phyloP scores from a whole-genome alignment of 306 rosid species.

The Quercus cerris region DNA sequence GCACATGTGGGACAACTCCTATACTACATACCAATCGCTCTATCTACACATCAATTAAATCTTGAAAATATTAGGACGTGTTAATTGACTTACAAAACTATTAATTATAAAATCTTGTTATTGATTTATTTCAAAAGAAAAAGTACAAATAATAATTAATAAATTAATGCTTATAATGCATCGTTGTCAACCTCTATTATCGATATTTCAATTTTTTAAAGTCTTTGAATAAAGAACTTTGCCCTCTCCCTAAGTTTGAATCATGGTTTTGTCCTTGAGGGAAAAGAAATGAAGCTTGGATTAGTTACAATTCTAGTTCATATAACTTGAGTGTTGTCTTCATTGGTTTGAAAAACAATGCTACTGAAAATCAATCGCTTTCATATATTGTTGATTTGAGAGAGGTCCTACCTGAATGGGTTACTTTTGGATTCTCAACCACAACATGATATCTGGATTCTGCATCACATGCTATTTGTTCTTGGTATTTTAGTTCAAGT shows the following conservation, averaged over 20 bases:
- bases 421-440: conserved; percentile 33
- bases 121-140: too few species aligned
- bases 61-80: too few species aligned
- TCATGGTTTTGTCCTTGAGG: background rate
- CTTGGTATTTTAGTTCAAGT: background rate
- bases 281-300: conserved; percentile 23
- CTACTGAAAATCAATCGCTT: background rate
- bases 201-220: too few species aligned
- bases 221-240: too few species aligned
- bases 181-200: too few species aligned
- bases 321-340: conserved; percentile 19
- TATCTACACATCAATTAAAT: too few species aligned
- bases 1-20: conserved; percentile 38
- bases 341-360: conserved; percentile 16
- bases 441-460: background rate
- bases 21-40: background rate
- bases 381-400: conserved; percentile 12
- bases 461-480: background rate
- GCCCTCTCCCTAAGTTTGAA: too few species aligned
- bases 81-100: too few species aligned
- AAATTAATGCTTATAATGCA: too few species aligned
- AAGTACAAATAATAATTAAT: too few species aligned
- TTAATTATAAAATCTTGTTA: too few species aligned
- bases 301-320: too few species aligned
- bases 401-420: conserved; percentile 17